Percentiles rank a stretch among this genome's conserved stretches.
phyloP scores from a whole-genome alignment of 1,284 basidiomycete genomes.

The Tremellales sp. region DNA sequence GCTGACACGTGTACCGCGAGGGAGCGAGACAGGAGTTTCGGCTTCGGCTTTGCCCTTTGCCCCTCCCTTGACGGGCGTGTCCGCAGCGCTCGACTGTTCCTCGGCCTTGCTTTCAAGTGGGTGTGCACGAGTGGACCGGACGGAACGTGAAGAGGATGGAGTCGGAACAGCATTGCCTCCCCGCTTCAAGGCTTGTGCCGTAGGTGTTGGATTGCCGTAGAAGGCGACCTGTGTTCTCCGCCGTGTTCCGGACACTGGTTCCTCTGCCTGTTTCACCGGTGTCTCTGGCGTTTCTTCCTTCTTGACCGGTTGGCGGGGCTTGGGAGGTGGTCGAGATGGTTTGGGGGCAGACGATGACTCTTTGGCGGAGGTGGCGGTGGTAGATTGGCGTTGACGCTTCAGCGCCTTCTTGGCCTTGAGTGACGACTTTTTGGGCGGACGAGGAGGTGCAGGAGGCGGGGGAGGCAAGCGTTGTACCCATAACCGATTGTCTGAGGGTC shows the following conservation, averaged over 20 bases:
- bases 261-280: constrained; percentile 5
- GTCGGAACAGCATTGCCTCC: constrained; percentile 8
- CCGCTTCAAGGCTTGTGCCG: constrained; percentile 33
- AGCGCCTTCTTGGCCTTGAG: constrained; percentile 33
- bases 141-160: not conserved
- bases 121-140: constrained; percentile 4
- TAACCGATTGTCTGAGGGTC: constrained; percentile 52
- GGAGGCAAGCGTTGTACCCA: constrained; percentile 54
- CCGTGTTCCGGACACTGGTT: constrained; percentile 19
- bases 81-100: not conserved
- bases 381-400: constrained; percentile 16
- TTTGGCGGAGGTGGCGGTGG: constrained; percentile 14
- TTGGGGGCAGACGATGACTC: constrained; percentile 1
- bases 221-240: constrained; percentile 34
- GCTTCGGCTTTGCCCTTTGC: not conserved
- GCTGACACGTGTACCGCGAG: constrained; percentile 34
- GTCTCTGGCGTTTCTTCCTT: not conserved
- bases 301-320: not conserved
- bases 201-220: constrained; percentile 39
- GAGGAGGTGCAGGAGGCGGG: constrained; percentile 23
- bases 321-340: not conserved
- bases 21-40: constrained; percentile 11
- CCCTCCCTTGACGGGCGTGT: not conserved
- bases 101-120: not conserved
- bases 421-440: constrained; percentile 34